These are phyloP conservation scores for Xerophyta viscosa DNA, from an alignment of 106 monocot species.

Conservation along the genomic window DNA sequence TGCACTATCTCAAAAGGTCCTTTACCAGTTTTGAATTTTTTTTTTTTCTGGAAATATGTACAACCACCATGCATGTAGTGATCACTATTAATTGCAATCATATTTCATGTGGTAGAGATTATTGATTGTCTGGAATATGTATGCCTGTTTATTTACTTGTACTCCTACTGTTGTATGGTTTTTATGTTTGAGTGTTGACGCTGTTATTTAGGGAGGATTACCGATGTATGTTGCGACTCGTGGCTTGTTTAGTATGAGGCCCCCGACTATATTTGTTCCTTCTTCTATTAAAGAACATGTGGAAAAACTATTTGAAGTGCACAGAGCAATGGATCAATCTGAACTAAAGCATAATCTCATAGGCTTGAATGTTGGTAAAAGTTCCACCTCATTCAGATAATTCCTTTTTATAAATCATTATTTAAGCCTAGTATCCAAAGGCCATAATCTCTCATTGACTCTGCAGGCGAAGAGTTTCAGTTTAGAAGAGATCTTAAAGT, in stretches of 20 bases:
- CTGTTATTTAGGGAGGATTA: conserved; percentile 60
- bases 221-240: conserved; percentile 94
- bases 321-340: conserved; percentile 85
- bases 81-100: no score
- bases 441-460: neutral
- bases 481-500: conserved; percentile 83
- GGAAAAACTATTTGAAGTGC: conserved; percentile 68
- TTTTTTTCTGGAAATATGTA: no score
- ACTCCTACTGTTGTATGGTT: no score
- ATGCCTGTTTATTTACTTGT: no score
- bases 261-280: conserved; percentile 90
- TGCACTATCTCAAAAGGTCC: no score
- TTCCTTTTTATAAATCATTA: neutral
- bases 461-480: conserved; percentile 72
- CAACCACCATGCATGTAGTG: no score
- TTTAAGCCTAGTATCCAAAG: neutral
- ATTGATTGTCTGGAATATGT: no score
- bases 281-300: conserved; percentile 52
- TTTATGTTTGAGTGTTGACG: no score
- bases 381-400: neutral
- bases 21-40: neutral
- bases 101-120: no score
- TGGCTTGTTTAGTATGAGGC: conserved; percentile 70
- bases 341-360: conserved; percentile 71
- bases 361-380: conserved; percentile 57